These are phyloP conservation scores for Ogataea saltuana DNA, from an alignment of 805 yeast species.

Conservation along the genomic window DNA sequence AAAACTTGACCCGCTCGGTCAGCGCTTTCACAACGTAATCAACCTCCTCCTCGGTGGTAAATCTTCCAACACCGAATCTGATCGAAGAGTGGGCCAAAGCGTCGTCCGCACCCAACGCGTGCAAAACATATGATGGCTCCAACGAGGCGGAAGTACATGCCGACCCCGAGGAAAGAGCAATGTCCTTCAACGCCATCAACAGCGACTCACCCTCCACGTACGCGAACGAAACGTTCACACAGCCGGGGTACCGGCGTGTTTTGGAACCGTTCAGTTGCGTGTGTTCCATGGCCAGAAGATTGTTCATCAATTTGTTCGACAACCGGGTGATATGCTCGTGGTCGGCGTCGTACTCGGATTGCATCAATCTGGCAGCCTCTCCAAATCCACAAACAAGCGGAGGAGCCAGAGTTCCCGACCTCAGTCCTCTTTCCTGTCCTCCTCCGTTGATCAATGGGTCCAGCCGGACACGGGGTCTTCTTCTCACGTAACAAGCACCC, in stretches of 20 bases:
- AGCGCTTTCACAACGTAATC: constrained; percentile 92
- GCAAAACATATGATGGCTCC: constrained; percentile 95
- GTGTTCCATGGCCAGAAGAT: constrained; percentile 79
- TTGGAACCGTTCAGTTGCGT: constrained; percentile 88
- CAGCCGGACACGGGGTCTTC: constrained; percentile 97
- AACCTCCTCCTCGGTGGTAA: constrained; percentile 93
- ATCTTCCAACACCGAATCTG: constrained; percentile 95
- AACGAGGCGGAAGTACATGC: constrained; percentile 98
- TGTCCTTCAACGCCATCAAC: constrained; percentile 95
- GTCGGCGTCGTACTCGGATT: constrained; percentile 73
- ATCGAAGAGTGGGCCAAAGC: constrained; percentile 98
- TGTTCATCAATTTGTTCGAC: constrained; percentile 69
- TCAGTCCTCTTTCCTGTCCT: constrained; percentile 97
- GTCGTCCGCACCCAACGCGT: constrained; percentile 96
- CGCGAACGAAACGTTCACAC: constrained; percentile 95
- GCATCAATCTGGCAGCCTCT: constrained; percentile 89
- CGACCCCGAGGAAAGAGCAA: constrained; percentile 93
- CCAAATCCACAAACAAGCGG: constrained; percentile 95
- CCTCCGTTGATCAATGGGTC: constrained; percentile 97
- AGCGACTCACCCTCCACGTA: constrained; percentile 97
- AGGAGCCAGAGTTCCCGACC: constrained; percentile 98
- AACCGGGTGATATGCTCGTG: constrained; percentile 65
- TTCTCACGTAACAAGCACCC: constrained; percentile 92
- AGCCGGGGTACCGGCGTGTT: constrained; percentile 78
- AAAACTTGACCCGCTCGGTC: constrained; percentile 81